These are phyloP conservation scores for Pyronema domesticum DNA, from an alignment of 495 filamentous ascomycete genomes.

Conservation along the genomic window DNA sequence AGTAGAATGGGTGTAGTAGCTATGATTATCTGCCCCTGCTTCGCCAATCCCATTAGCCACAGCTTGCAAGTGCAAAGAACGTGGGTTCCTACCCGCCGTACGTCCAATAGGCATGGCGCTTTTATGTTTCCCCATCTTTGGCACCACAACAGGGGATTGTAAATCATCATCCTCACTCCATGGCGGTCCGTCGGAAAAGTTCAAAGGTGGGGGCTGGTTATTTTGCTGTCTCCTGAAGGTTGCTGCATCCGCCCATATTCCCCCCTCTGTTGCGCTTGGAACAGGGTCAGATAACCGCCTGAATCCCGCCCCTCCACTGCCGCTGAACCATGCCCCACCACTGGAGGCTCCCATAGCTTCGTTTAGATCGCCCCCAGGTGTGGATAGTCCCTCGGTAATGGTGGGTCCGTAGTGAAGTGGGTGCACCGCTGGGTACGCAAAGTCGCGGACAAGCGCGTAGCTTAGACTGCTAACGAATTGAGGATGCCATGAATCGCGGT, in stretches of 20 bases:
- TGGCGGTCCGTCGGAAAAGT: conserved; percentile 83
- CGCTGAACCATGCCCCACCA: conserved; percentile 16
- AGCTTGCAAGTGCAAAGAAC: not conserved
- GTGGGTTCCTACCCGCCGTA: not conserved
- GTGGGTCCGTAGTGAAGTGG: conserved; percentile 89
- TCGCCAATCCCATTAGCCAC: conserved; percentile 16
- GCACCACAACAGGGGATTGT: conserved; percentile 65
- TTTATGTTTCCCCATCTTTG: conserved; percentile 66
- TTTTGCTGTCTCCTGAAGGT: conserved; percentile 17
- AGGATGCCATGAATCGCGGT: conserved; percentile 55
- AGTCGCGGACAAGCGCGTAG: conserved; percentile 84
- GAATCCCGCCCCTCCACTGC: conserved; percentile 22
- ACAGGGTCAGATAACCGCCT: conserved; percentile 64
- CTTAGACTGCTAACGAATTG: conserved; percentile 74
- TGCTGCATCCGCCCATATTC: conserved; percentile 16
- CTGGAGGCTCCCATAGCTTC: not conserved
- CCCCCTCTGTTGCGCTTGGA: conserved; percentile 24
- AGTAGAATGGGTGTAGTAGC: conserved; percentile 21
- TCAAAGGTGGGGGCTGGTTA: conserved; percentile 62
- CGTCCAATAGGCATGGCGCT: conserved; percentile 34
- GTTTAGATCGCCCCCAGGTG: conserved; percentile 51
- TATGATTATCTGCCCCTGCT: conserved; percentile 14
- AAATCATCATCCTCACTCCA: conserved; percentile 95
- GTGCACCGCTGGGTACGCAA: conserved; percentile 69
- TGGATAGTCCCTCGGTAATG: conserved; percentile 56